These are phyloP conservation scores for Entomortierella beljakovae DNA, from an alignment of 192 early-diverging fungal genomes.

Conservation along the genomic window DNA sequence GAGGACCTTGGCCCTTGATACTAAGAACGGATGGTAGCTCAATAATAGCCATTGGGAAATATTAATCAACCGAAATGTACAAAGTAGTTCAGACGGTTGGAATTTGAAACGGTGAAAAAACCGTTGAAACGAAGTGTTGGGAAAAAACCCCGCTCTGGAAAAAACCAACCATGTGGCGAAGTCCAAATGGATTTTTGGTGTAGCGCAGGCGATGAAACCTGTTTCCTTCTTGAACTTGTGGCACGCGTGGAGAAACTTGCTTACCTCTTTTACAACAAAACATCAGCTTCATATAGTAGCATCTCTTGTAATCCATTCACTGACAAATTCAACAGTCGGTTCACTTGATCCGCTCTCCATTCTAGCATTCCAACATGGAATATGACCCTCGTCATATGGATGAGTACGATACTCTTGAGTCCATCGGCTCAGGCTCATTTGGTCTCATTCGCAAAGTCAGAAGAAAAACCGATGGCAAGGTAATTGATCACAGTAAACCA, in stretches of 20 bases:
- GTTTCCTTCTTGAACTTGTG: no score
- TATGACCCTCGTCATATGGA: constrained; percentile 43
- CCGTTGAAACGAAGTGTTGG: not conserved
- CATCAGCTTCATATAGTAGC: not conserved
- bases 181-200: no score
- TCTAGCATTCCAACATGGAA: constrained; percentile 5
- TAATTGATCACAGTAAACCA: constrained; percentile 13
- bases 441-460: constrained; percentile 78
- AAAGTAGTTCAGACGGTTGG: not conserved
- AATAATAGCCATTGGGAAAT: constrained; percentile 16
- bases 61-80: not conserved
- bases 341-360: not conserved
- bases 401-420: constrained; percentile 71
- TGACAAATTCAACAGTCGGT: not conserved
- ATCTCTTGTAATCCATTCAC: not conserved
- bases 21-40: constrained; percentile 26
- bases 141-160: no score
- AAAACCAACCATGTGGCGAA: no score
- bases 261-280: not conserved
- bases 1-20: constrained; percentile 29
- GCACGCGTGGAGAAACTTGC: no score
- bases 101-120: no score
- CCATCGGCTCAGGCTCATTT: constrained; percentile 79
- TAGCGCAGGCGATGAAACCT: no score
- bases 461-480: constrained; percentile 73